Percentiles rank a stretch among this genome's conserved stretches.
These are phyloP conservation scores for Rostrohypoxylon terebratum DNA, from an alignment of 495 filamentous ascomycete genomes.

Conservation along the genomic window DNA sequence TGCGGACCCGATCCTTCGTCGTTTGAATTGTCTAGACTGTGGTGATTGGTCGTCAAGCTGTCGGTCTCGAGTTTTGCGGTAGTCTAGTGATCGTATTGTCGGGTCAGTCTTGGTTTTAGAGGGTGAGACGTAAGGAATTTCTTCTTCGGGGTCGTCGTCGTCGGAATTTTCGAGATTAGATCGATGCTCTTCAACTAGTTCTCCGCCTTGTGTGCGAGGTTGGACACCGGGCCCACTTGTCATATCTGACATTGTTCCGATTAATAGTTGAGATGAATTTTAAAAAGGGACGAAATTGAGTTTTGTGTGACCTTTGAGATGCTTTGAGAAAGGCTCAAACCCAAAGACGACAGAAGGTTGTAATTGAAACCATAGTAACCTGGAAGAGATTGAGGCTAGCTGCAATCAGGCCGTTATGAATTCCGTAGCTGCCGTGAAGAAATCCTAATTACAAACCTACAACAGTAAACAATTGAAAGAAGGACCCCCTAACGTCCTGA, in stretches of 20 bases:
- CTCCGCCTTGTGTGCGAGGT: background rate
- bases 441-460: background rate
- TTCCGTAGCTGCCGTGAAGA: background rate
- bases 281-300: background rate
- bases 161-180: conserved; percentile 30
- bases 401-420: background rate
- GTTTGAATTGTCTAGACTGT: conserved; percentile 25
- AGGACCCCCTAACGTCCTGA: background rate
- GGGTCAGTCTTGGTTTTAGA: conserved; percentile 12
- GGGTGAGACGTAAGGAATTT: conserved; percentile 12
- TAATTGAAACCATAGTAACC: background rate
- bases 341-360: background rate
- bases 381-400: background rate
- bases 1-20: conserved; percentile 29
- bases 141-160: conserved; percentile 24
- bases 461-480: conserved; percentile 6
- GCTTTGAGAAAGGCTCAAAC: background rate
- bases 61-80: conserved; percentile 19
- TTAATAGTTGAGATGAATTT: background rate
- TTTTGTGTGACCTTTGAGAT: background rate
- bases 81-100: conserved; percentile 9
- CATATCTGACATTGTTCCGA: conserved; percentile 32
- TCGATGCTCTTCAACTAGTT: conserved; percentile 1
- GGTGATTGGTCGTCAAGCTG: conserved; percentile 8
- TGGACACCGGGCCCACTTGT: conserved; percentile 29